phyloP scores from a whole-genome alignment of 2,329 filamentous ascomycete species.

The Calonectria hawksworthii region DNA sequence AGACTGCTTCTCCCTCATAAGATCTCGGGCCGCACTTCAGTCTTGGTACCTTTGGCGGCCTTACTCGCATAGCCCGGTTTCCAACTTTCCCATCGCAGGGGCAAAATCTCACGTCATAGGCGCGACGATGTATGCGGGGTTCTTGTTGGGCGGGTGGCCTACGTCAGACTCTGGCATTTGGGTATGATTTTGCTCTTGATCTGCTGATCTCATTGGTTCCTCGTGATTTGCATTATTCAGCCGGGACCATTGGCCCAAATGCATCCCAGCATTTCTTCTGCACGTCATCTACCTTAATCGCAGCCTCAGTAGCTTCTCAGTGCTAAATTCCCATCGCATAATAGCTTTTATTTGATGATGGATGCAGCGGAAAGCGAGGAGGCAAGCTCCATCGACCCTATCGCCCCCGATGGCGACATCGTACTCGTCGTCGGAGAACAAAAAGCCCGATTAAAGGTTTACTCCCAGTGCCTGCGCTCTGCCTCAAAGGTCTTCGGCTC shows the following conservation, averaged over 20 bases:
- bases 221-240: not conserved
- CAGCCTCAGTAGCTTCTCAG: not conserved
- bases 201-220: not conserved
- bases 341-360: not conserved
- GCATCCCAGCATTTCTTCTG: not conserved
- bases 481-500: not conserved
- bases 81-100: not conserved
- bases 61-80: not conserved
- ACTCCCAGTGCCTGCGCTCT: not conserved
- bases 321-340: not conserved
- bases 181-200: not conserved
- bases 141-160: not conserved
- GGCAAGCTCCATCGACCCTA: not conserved
- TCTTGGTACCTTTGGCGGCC: not conserved
- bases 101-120: not conserved
- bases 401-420: not conserved
- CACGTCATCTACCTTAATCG: not conserved
- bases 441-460: not conserved
- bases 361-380: not conserved
- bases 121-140: not conserved
- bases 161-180: not conserved
- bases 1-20: too few relatives aligned
- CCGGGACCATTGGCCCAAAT: not conserved
- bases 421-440: not conserved
- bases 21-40: not conserved